Evolutionary conservation across 257 asterid genomes (phyloP), one percentile per base, ranked within the genome.

Genomic region (Salvia splendens): DNA sequence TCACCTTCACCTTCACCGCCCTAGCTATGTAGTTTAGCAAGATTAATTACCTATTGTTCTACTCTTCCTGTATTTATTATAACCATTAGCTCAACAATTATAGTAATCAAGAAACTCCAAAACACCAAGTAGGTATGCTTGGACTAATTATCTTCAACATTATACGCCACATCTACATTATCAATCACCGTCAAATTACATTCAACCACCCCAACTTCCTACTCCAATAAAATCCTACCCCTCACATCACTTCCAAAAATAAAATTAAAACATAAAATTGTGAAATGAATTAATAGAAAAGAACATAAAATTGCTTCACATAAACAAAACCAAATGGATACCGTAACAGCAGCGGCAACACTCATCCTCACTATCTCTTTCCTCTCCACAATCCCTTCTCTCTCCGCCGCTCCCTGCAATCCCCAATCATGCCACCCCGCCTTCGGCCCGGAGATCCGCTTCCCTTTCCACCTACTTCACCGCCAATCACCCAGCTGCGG

Each of bases 401-500:
- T 67, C 47, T 56, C 15, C 6, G 65, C 80, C 4, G 78, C 73
- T 15, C 54, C 67, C 8, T 89, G 96, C 60, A 61, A 42, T 24
- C 81, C 96, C 33, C 70, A 67, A 3, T 77, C 86, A 1, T 90
- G 97, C 68, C 49, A 36, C 69, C 12, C 42, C 11, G 7, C n/a
- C 5, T 3, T 32, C 38, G 88, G 83, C 1, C 97, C 93, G 12
- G 24, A 4, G 9, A 61, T 92, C 82, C 88, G 87, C 24, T 89
- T 84, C 69, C 98, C 98, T 9, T 92, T 92, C 88, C 68, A 91
- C 59, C 28, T 86, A 5, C 55, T 3, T 1, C 57, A 17, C 63
- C 81, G 74, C 40, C 86, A 83, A 0, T 74, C 83, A 4, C 41
- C 45, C 17, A 73, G 78, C 1, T 89, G 97, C 12, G 97, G 96